These are phyloP conservation scores for Salix suchowensis DNA, from an alignment of 345 rosid species.

Conservation along the genomic window DNA sequence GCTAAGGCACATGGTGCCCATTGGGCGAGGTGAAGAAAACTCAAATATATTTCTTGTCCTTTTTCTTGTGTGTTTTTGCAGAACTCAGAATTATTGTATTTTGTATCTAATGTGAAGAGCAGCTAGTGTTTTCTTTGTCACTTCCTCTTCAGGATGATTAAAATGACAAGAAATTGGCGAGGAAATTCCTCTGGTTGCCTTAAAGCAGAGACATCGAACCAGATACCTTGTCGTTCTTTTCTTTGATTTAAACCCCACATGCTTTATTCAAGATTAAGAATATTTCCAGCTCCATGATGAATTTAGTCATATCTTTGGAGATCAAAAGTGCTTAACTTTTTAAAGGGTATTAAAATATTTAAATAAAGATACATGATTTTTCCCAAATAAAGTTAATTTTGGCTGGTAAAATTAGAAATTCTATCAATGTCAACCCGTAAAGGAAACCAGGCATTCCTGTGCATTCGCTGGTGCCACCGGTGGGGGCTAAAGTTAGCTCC, in stretches of 20 bases:
- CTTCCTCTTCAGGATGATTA: not conserved
- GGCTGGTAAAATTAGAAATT: not conserved
- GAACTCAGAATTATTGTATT: not conserved
- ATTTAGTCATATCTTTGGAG: not conserved
- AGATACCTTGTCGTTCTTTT: not conserved
- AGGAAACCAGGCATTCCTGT: not conserved
- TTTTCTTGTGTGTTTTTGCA: not conserved
- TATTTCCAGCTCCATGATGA: not conserved
- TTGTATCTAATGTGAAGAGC: not conserved
- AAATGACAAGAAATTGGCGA: not conserved
- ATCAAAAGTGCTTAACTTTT: too few species aligned
- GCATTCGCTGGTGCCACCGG: not conserved
- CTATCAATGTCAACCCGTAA: not conserved
- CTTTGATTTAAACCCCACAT: too few species aligned
- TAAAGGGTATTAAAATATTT: too few species aligned
- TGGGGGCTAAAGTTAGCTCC: not conserved
- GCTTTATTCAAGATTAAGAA: not conserved
- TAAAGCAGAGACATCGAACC: not conserved
- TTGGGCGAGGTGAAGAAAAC: not conserved
- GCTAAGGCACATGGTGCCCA: conserved; percentile 31
- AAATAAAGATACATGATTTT: not conserved
- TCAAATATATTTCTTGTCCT: not conserved
- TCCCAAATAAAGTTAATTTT: not conserved
- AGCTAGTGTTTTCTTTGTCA: not conserved
- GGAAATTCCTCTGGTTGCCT: not conserved